Conservation (phyloP, 352 stramenopile genomes). For the Globisporangium mamillatum region DNA sequence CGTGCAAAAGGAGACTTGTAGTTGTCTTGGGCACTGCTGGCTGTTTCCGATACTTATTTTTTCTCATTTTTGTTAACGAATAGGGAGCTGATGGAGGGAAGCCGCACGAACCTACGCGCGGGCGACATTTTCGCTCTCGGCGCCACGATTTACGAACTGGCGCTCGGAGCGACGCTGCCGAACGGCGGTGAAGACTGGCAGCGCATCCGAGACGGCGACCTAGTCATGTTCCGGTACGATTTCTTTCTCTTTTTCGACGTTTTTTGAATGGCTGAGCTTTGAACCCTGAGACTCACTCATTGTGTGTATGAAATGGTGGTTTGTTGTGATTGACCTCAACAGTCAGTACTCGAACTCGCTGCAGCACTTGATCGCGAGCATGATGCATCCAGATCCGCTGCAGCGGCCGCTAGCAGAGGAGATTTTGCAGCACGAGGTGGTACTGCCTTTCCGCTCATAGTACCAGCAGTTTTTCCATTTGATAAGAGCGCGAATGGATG, state of each 20-base stretch:
- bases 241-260: background rate
- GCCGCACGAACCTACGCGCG: constrained; percentile 65
- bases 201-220: constrained; percentile 81
- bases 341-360: constrained; percentile 87
- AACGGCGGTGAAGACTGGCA: constrained; percentile 82
- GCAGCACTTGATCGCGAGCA: constrained; percentile 81
- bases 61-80: background rate
- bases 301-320: background rate
- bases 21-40: background rate
- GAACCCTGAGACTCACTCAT: background rate
- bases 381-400: constrained; percentile 87
- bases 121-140: constrained; percentile 85
- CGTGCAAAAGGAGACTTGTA: constrained; percentile 6
- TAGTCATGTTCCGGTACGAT: constrained; percentile 68
- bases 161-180: constrained; percentile 61
- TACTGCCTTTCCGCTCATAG: constrained; percentile 50
- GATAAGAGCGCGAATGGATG: background rate
- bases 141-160: constrained; percentile 82
- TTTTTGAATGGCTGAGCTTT: background rate
- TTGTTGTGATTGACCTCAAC: constrained; percentile 5
- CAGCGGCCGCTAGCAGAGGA: constrained; percentile 77
- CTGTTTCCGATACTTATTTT: background rate
- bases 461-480: background rate
- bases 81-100: constrained; percentile 79
- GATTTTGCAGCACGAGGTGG: constrained; percentile 82